phyloP scores from a whole-genome alignment of 108 stramenopile genomes.

The Skeletonema marinoi region DNA sequence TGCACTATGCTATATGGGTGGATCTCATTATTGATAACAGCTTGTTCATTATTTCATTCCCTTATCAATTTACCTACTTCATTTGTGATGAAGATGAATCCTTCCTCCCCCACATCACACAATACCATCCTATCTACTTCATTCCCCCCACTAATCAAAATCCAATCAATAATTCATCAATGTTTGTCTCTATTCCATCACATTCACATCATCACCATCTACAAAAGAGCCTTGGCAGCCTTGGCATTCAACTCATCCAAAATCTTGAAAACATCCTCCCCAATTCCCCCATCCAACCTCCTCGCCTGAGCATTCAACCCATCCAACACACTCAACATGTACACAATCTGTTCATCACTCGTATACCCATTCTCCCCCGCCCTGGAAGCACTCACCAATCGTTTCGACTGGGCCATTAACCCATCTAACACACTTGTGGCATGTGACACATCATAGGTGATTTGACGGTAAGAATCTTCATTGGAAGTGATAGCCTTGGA shows the following conservation, averaged over 20 bases:
- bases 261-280: constrained; percentile 32
- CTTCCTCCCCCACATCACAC: too few species aligned
- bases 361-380: neutral
- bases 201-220: neutral
- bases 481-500: constrained; percentile 20
- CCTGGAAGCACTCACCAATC: constrained; percentile 28
- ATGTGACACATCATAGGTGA: constrained; percentile 13
- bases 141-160: too few species aligned
- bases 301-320: constrained; percentile 45
- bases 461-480: constrained; percentile 12
- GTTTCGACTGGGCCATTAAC: constrained; percentile 22
- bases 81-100: too few species aligned
- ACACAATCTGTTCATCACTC: constrained; percentile 34
- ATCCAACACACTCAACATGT: constrained; percentile 44
- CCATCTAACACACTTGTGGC: constrained; percentile 41
- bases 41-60: too few species aligned
- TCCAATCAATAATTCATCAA: too few species aligned
- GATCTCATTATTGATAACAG: too few species aligned
- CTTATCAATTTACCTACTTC: too few species aligned
- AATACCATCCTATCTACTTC: too few species aligned
- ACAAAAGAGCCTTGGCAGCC: constrained; percentile 24
- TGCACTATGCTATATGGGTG: too few species aligned
- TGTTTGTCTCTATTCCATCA: too few species aligned
- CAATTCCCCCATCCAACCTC: constrained; percentile 17
- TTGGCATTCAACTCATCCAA: constrained; percentile 43